Evolutionary conservation across 2,329 filamentous ascomycete genomes (phyloP).

Genomic region (Escovopsis weberi): DNA sequence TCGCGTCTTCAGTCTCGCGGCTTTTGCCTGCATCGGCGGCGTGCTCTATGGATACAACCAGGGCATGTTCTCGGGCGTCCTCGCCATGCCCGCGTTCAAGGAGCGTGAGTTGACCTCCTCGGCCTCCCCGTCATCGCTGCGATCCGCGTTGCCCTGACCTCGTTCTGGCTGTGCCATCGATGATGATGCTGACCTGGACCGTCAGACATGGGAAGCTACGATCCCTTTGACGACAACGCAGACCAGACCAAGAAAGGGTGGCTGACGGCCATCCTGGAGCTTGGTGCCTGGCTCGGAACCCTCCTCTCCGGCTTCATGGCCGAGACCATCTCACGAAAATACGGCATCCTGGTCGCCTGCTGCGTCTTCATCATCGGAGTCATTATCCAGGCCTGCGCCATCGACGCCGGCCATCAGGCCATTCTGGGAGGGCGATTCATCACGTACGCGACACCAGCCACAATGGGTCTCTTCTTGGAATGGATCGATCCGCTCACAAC

Average conservation of each 20-base stretch:
- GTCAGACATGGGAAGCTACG: constrained; percentile 41
- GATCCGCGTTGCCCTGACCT: no score
- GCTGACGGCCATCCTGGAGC: constrained; percentile 55
- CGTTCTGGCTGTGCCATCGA: no score
- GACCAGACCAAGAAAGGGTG: constrained; percentile 42
- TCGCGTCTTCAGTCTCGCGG: constrained; percentile 44
- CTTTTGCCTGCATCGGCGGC: constrained; percentile 49
- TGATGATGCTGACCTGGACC: background rate
- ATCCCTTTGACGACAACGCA: constrained; percentile 26
- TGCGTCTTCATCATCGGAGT: constrained; percentile 57
- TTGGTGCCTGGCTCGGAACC: constrained; percentile 65
- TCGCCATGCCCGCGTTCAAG: constrained; percentile 41
- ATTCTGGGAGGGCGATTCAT: constrained; percentile 61
- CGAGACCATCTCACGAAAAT: constrained; percentile 54
- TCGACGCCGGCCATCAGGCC: constrained; percentile 36
- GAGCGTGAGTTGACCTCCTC: constrained; percentile 23
- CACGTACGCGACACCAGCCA: constrained; percentile 26
- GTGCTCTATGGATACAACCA: constrained; percentile 60
- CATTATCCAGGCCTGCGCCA: constrained; percentile 49
- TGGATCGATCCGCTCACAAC: background rate
- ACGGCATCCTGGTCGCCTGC: constrained; percentile 51
- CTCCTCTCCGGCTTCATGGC: constrained; percentile 58
- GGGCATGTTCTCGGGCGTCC: constrained; percentile 45
- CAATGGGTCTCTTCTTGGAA: background rate
- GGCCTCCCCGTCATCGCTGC: no score